Evolutionary conservation across 2,329 filamentous ascomycete species (phyloP).

Genomic region (Cercospora sp.): DNA sequence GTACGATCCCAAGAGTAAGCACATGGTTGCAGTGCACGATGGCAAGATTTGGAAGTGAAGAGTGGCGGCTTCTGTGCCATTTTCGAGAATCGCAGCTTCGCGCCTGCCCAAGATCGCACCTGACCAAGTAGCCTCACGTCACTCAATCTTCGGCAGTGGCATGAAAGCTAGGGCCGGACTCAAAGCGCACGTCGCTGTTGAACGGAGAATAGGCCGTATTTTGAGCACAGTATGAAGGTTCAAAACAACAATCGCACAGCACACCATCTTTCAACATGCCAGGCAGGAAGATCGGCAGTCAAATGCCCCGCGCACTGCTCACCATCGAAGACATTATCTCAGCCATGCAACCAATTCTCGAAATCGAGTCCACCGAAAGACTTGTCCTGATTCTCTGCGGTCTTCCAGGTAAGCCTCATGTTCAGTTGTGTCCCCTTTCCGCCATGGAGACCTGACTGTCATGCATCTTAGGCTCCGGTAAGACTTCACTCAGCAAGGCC

Average conservation of each 20-base stretch:
- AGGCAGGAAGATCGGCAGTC: not conserved
- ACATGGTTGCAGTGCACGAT: constrained; percentile 27
- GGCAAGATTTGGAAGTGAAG: constrained; percentile 27
- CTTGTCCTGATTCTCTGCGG: not conserved
- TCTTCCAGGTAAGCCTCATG: not conserved
- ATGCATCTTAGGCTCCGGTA: not conserved
- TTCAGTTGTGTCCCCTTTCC: not conserved
- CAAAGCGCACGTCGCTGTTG: not conserved
- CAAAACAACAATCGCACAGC: not conserved
- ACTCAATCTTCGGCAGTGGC: not conserved
- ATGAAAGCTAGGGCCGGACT: not conserved
- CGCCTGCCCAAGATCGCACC: not conserved
- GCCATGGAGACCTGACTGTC: not conserved
- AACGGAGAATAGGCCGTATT: not conserved
- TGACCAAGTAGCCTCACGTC: not conserved
- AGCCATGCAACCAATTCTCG: not conserved
- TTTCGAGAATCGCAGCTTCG: not conserved
- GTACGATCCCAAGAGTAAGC: constrained; percentile 25
- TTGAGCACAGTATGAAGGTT: not conserved
- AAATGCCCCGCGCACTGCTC: not conserved
- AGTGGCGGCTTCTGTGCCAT: not conserved
- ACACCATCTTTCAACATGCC: not conserved
- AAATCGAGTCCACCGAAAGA: not conserved
- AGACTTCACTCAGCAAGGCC: not conserved
- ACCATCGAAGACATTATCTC: not conserved